These are phyloP conservation scores for Rutidosis leptorrhynchoides DNA, from an alignment of 129 eudicot species.

Conservation along the genomic window DNA sequence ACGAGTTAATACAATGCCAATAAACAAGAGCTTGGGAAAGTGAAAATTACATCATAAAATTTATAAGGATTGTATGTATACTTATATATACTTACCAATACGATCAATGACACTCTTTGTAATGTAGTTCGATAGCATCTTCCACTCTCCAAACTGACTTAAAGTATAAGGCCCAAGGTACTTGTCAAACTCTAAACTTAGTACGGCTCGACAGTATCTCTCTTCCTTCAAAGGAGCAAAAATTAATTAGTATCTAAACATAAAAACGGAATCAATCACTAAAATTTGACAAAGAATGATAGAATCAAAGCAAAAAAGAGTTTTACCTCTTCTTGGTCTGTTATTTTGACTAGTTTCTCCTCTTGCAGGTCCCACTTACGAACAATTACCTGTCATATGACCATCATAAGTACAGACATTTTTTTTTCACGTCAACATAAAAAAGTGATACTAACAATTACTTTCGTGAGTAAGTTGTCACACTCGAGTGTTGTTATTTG, in stretches of 20 bases:
- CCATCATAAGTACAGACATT: conserved; percentile 12
- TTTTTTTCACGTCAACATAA: background rate
- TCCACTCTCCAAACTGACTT: conserved; percentile 76
- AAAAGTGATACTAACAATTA: background rate
- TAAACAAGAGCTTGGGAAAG: background rate
- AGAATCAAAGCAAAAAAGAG: background rate
- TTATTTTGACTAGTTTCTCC: conserved; percentile 62
- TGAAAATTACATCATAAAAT: background rate
- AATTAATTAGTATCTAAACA: background rate
- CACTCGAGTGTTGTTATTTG: background rate
- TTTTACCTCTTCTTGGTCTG: conserved; percentile 71
- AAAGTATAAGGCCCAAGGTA: conserved; percentile 78
- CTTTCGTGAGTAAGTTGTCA: background rate
- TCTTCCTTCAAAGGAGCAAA: conserved; percentile 54
- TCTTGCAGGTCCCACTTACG: conserved; percentile 74
- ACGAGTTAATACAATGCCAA: background rate
- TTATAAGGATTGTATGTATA: background rate
- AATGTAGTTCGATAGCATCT: conserved; percentile 64
- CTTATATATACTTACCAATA: conserved; percentile 46
- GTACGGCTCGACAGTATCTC: conserved; percentile 72
- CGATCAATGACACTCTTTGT: conserved; percentile 63
- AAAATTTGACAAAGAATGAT: background rate
- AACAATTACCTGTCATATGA: conserved; percentile 51
- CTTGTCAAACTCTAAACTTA: conserved; percentile 66
- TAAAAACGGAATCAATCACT: background rate